phyloP scores from a whole-genome alignment of 2,329 filamentous ascomycete genomes.

The Ophiostoma sp. region DNA sequence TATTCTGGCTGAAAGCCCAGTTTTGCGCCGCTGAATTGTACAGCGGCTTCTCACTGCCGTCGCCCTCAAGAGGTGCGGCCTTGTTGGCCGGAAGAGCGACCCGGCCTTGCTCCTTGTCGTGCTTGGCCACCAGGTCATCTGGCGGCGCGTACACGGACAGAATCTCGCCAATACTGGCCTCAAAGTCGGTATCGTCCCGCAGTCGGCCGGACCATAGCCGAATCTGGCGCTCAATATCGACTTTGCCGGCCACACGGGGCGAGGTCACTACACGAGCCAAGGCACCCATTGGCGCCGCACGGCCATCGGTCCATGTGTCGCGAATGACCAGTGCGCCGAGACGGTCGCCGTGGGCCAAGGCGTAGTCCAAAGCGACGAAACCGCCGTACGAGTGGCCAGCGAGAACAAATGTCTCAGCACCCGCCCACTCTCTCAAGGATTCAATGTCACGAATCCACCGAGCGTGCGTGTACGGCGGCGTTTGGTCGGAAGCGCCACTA shows the following conservation, averaged over 20 bases:
- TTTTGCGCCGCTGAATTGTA: constrained; percentile 18
- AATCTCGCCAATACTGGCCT: background rate
- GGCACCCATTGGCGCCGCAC: background rate
- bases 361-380: background rate
- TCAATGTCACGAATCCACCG: constrained; percentile 5
- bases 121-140: background rate
- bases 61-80: background rate
- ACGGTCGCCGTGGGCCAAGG: background rate
- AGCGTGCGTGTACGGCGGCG: background rate
- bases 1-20: constrained; percentile 6
- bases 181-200: background rate
- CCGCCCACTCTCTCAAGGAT: background rate
- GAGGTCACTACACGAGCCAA: background rate
- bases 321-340: background rate
- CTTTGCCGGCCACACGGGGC: background rate
- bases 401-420: constrained; percentile 7
- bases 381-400: constrained; percentile 1
- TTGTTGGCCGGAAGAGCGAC: background rate
- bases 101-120: background rate
- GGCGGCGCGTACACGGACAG: background rate
- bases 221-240: background rate
- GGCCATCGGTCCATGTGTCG: background rate
- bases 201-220: background rate
- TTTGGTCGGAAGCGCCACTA: constrained; percentile 4
- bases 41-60: background rate